Evolutionary conservation across 2,329 filamentous ascomycete species (phyloP).

Genomic region (Colletotrichum scovillei): DNA sequence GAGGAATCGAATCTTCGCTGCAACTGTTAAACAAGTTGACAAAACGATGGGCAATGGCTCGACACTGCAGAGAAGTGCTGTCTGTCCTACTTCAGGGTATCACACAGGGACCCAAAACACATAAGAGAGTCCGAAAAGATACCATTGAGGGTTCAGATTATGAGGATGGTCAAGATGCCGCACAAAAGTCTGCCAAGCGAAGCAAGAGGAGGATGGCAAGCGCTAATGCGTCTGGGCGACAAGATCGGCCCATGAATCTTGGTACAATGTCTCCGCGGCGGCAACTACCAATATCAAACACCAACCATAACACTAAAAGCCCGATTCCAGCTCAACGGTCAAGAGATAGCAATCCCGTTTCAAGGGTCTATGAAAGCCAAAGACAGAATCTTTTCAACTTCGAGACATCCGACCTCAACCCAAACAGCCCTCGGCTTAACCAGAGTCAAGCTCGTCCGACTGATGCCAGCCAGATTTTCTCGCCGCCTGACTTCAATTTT

Average conservation of each 20-base stretch:
- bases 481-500: not conserved
- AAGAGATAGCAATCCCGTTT: not conserved
- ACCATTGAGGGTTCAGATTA: not conserved
- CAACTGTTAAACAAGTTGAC: conserved; percentile 8
- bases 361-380: not conserved
- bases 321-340: not conserved
- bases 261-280: not conserved
- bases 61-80: conserved; percentile 27
- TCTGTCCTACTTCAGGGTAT: conserved; percentile 13
- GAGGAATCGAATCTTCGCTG: conserved; percentile 5
- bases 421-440: not conserved
- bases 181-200: not conserved
- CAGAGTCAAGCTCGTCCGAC: not conserved
- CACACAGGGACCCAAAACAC: not conserved
- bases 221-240: not conserved
- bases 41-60: conserved; percentile 24
- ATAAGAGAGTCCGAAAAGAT: conserved; percentile 1
- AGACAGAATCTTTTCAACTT: not conserved
- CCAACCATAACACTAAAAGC: not conserved
- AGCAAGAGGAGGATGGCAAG: not conserved
- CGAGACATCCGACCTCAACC: too few species aligned
- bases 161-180: not conserved
- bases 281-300: not conserved
- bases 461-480: too few species aligned
- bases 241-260: not conserved